Conservation (phyloP, 306 rosid genomes). For the Cicer arietinum region DNA sequence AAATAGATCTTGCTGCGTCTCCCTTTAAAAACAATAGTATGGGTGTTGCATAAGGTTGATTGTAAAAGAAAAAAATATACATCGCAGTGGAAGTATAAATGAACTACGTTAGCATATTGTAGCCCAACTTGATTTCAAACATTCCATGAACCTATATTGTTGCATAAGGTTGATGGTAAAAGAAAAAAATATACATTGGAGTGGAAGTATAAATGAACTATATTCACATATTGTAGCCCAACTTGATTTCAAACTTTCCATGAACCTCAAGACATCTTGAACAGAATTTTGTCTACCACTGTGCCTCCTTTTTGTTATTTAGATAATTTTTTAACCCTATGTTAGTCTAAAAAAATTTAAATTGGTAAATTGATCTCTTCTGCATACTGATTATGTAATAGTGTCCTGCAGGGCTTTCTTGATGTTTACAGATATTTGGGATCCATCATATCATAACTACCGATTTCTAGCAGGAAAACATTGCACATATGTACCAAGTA, state of each 20-base stretch:
- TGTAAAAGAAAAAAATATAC: conserved; percentile 25
- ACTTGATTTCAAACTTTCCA: conserved; percentile 6
- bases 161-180: conserved; percentile 32
- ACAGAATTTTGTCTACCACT: conserved; percentile 7
- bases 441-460: conserved; percentile 17
- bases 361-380: conserved; percentile 25
- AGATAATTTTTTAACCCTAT: background rate
- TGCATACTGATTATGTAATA: background rate
- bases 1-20: conserved; percentile 80
- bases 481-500: conserved; percentile 22
- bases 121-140: conserved; percentile 1
- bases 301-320: conserved; percentile 13
- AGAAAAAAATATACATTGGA: conserved; percentile 29
- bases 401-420: conserved; percentile 27
- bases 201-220: conserved; percentile 11
- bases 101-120: conserved; percentile 31
- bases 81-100: conserved; percentile 4
- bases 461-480: conserved; percentile 18
- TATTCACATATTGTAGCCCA: conserved; percentile 16
- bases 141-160: background rate
- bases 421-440: background rate
- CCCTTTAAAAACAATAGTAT: conserved; percentile 55
- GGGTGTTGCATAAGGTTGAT: conserved; percentile 30
- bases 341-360: background rate
- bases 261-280: conserved; percentile 24